Percentiles rank a stretch among this genome's conserved stretches.
These are phyloP conservation scores for Actinomortierella wolfii DNA, from an alignment of 371 early-diverging fungal species.

Conservation along the genomic window DNA sequence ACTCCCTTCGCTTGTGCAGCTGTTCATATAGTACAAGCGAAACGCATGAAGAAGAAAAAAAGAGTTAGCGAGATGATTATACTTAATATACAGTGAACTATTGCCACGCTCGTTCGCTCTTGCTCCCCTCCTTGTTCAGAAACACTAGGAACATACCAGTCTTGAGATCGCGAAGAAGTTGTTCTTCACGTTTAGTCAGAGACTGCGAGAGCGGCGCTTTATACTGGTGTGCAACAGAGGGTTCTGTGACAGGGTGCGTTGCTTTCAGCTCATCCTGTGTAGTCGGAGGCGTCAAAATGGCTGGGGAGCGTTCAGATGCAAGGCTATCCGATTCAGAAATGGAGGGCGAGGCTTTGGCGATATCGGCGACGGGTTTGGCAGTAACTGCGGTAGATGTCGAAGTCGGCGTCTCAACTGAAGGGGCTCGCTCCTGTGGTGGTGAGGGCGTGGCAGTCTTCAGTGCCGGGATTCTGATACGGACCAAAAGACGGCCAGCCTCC, in stretches of 20 bases:
- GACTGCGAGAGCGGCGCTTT: no score
- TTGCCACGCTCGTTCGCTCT: no score
- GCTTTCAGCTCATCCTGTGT: not conserved
- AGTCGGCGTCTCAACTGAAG: not conserved
- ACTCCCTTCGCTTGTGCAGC: constrained; percentile 33
- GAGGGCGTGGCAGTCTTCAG: constrained; percentile 3
- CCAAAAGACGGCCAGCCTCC: constrained; percentile 11
- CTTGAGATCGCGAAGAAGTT: no score
- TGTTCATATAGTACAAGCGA: not conserved
- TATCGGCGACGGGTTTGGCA: not conserved
- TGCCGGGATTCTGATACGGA: constrained; percentile 23
- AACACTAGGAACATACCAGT: no score
- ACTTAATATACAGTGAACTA: no score
- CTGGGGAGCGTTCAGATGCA: not conserved
- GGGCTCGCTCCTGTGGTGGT: not conserved
- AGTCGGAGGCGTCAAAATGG: not conserved
- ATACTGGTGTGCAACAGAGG: no score
- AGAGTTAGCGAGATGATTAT: no score
- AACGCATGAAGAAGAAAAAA: no score
- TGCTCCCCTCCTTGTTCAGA: no score
- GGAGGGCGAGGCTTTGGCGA: not conserved
- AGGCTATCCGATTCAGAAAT: no score
- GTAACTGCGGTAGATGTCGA: not conserved
- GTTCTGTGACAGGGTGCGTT: no score
- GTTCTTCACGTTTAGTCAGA: no score